Conservation (phyloP, 108 stramenopile genomes). For the Cylindrotheca fusiformis region DNA sequence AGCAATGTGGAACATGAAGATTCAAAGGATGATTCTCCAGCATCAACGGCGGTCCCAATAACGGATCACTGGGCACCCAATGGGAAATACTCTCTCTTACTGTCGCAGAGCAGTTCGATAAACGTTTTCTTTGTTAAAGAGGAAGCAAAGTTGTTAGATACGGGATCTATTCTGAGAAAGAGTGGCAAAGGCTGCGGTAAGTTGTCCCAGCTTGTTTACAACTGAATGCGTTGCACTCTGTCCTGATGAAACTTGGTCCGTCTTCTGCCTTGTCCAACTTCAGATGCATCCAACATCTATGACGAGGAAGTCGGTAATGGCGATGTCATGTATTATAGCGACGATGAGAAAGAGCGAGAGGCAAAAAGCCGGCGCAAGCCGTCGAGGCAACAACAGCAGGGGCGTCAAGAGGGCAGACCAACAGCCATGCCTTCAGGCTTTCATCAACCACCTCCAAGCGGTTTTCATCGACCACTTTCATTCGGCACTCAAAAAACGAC, state of each 20-base stretch:
- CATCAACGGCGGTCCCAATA: not conserved
- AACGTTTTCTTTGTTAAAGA: slow-evolving; percentile 58
- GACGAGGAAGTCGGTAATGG: slow-evolving; percentile 74
- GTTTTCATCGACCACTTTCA: too few relatives aligned
- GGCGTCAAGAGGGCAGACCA: not conserved
- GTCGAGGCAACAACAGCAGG: slow-evolving; percentile 1
- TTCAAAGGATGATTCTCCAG: slow-evolving; percentile 2
- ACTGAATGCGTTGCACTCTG: not conserved
- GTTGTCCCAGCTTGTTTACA: slow-evolving; percentile 1
- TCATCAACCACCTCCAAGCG: not conserved
- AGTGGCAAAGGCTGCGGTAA: slow-evolving; percentile 80
- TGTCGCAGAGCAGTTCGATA: slow-evolving; percentile 26
- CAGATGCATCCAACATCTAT: slow-evolving; percentile 84
- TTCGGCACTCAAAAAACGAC: too few relatives aligned
- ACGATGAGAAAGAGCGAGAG: slow-evolving; percentile 79
- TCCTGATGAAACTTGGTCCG: not conserved
- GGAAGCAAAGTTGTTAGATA: slow-evolving; percentile 67
- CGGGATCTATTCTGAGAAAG: slow-evolving; percentile 38
- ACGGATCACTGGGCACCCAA: slow-evolving; percentile 60
- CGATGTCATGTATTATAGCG: slow-evolving; percentile 72
- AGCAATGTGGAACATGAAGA: slow-evolving; percentile 1
- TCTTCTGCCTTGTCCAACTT: not conserved
- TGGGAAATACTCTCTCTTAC: slow-evolving; percentile 51
- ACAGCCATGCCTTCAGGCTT: slow-evolving; percentile 3
- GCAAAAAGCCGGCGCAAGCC: slow-evolving; percentile 48